Percentiles rank a stretch among this genome's conserved stretches.
phyloP scores from a whole-genome alignment of 768 basidiomycete species.

The Auricularia sp. region DNA sequence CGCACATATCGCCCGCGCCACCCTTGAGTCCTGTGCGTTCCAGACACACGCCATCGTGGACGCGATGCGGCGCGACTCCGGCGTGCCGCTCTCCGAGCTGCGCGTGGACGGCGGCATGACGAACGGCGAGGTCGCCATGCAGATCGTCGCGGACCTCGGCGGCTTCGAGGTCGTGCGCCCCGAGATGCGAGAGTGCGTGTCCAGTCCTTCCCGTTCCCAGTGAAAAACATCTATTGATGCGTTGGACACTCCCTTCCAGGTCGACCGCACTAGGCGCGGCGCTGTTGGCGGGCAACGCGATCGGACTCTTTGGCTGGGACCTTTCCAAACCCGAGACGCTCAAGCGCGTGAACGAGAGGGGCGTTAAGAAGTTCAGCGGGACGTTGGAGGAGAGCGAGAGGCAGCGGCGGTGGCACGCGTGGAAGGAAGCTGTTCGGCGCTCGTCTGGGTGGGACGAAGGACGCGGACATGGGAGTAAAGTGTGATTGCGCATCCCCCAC shows the following conservation, averaged over 20 bases:
- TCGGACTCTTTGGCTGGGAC: slow-evolving; percentile 89
- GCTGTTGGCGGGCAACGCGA: slow-evolving; percentile 81
- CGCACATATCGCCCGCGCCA: slow-evolving; percentile 87
- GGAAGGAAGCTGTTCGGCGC: slow-evolving; percentile 84
- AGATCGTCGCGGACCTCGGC: slow-evolving; percentile 76
- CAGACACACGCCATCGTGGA: slow-evolving; percentile 93
- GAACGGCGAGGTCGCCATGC: slow-evolving; percentile 83
- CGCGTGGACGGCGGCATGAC: slow-evolving; percentile 99
- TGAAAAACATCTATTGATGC: background rate
- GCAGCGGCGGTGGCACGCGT: slow-evolving; percentile 59
- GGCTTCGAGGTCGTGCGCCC: slow-evolving; percentile 89
- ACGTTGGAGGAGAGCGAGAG: slow-evolving; percentile 40
- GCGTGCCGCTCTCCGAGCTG: slow-evolving; percentile 65
- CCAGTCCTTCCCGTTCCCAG: background rate
- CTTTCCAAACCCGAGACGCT: slow-evolving; percentile 74
- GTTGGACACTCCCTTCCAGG: slow-evolving; percentile 27
- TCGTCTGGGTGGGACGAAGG: slow-evolving; percentile 69
- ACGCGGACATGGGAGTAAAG: background rate
- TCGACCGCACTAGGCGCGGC: slow-evolving; percentile 95
- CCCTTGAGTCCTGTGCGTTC: slow-evolving; percentile 91
- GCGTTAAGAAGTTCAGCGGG: slow-evolving; percentile 62
- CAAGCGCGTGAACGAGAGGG: slow-evolving; percentile 75
- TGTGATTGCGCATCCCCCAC: background rate
- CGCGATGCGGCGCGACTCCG: slow-evolving; percentile 89
- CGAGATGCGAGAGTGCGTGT: slow-evolving; percentile 87